Conservation (phyloP, 371 early-diverging fungal species). For the Haplosporangium sp. region DNA sequence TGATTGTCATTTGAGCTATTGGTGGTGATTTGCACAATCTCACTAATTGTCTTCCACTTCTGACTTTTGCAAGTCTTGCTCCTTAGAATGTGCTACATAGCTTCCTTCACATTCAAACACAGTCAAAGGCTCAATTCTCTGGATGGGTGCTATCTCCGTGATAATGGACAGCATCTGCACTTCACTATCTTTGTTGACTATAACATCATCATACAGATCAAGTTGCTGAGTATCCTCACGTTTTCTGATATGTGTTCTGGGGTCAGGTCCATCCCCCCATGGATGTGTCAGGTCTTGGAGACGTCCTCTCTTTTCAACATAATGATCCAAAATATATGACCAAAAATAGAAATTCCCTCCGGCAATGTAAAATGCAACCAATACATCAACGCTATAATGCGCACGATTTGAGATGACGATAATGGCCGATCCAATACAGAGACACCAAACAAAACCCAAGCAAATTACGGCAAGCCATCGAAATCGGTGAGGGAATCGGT, state of each 20-base stretch:
- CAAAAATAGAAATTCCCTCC: conserved; percentile 61
- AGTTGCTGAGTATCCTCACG: conserved; percentile 6
- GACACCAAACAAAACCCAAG: conserved; percentile 41
- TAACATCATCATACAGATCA: background rate
- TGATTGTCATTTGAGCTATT: background rate
- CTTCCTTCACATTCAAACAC: conserved; percentile 1
- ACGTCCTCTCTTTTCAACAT: conserved; percentile 36
- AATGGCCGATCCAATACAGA: conserved; percentile 63
- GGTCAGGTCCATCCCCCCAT: conserved; percentile 40
- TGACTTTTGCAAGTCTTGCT: conserved; percentile 4
- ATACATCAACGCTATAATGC: conserved; percentile 69
- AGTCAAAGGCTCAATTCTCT: conserved; percentile 5
- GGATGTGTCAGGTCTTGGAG: conserved; percentile 39
- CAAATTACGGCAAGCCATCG: conserved; percentile 53
- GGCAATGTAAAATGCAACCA: conserved; percentile 67
- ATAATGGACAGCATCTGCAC: conserved; percentile 13
- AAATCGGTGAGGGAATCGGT: conserved; percentile 33
- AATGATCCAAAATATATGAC: conserved; percentile 47
- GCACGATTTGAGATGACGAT: conserved; percentile 69
- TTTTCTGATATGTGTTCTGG: conserved; percentile 23
- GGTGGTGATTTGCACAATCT: background rate
- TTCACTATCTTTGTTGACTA: background rate
- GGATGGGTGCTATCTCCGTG: conserved; percentile 26
- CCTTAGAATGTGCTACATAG: too few species aligned
- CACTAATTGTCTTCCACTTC: background rate